Evolutionary conservation across 495 filamentous ascomycete species (phyloP).

Genomic region (Haplographium delicatum): DNA sequence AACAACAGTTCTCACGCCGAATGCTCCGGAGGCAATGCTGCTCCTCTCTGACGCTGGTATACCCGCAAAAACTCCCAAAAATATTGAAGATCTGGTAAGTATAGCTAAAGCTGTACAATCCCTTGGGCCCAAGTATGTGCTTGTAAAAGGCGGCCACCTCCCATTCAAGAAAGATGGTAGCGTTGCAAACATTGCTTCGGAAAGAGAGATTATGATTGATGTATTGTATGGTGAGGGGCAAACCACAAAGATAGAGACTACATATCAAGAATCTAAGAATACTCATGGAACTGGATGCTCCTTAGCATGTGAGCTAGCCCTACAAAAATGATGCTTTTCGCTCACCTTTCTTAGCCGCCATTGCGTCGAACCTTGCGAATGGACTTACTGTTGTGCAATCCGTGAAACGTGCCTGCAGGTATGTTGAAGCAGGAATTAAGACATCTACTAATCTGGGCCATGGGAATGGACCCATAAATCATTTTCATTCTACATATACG

Average conservation of each 20-base stretch:
- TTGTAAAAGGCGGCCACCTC: constrained; percentile 91
- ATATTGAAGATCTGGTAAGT: constrained; percentile 54
- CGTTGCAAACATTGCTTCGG: constrained; percentile 46
- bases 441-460: constrained; percentile 67
- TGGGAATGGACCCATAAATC: constrained; percentile 87
- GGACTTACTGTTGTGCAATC: constrained; percentile 53
- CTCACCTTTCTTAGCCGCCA: constrained; percentile 55
- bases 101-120: constrained; percentile 61
- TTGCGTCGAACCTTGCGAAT: constrained; percentile 77
- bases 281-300: constrained; percentile 97
- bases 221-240: constrained; percentile 60
- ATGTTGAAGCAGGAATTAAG: constrained; percentile 79
- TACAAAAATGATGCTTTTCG: neutral
- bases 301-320: constrained; percentile 64
- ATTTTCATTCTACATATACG: constrained; percentile 79
- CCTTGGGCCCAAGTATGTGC: constrained; percentile 71
- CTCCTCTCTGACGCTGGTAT: constrained; percentile 57
- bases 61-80: constrained; percentile 42
- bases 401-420: constrained; percentile 66
- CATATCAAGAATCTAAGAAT: constrained; percentile 64
- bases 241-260: constrained; percentile 55
- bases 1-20: constrained; percentile 81
- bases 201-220: constrained; percentile 65
- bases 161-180: constrained; percentile 62
- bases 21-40: constrained; percentile 80